Base-by-base conservation (phyloP, 805 yeast genomes). In the Zygotorulaspora chibaensis region DNA sequence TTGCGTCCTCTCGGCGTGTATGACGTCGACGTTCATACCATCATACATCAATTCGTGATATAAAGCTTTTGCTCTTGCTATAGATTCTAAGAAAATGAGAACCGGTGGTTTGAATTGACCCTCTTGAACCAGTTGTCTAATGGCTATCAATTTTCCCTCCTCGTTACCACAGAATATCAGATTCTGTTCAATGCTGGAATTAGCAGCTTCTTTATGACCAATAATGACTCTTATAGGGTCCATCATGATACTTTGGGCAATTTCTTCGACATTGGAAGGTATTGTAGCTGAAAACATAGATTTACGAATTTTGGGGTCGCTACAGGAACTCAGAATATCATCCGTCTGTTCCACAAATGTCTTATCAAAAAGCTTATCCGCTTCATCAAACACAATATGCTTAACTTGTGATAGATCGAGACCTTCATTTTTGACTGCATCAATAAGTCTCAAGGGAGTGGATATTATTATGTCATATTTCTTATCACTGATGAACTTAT, bases 271-370 rank as follows among this genome's bases (percentile, higher is more conserved):
- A 45, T 84, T 81, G 1, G 96, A 85, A 1, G 98, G 96, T 48
- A 93, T 84, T 0, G 99, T 93, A 8, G 99, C 99, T 8, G 96
- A 87, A 62, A 85, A 91, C 70, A 95, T 83, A 9, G 93, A 80
- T 66, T 83, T 87, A 42, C 82, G 75, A 59, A 51, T 73, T 61
- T 59, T 75, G 58, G 50, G 77, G 62, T 67, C 66, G 6, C 56
- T 55, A 50, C 72, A 66, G 2, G 68, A 61, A 30, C 53, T 72
- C 49, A 93, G 68, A 48, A 93, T 83, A 43, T 80, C 82, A 64
- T 93, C 99, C 0, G 96, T 85, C 70, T 93, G 99, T 55, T 83
- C 87, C 11, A 88, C 79, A 57, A 93, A 93, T 13, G 86, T 83
- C 52, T 81, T 77, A 58, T 93, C 97, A 55, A 93, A 87, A 47